Evolutionary conservation across 495 filamentous ascomycete genomes (phyloP).

Genomic region (Tuber melanosporum): DNA sequence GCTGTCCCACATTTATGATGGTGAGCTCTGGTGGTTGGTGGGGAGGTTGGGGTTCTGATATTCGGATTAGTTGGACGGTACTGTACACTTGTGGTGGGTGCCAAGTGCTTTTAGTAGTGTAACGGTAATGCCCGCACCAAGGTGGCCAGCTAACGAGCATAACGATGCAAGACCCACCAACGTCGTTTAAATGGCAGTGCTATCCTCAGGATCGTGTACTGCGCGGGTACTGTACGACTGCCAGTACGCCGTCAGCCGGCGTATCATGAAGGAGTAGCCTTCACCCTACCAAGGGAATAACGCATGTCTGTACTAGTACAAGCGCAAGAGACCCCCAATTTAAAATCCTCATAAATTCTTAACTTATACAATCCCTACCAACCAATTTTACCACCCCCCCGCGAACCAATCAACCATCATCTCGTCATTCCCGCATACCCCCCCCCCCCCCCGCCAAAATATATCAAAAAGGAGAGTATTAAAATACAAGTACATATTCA

Average conservation of each 20-base stretch:
- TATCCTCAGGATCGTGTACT: neutral
- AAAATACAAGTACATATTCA: neutral
- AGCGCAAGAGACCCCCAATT: neutral
- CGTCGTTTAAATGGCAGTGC: neutral
- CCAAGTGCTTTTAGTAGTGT: no score
- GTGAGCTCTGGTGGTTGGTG: no score
- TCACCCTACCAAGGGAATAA: no score
- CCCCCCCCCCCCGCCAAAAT: neutral
- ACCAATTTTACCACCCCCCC: neutral
- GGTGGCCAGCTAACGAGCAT: neutral
- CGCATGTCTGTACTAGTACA: neutral
- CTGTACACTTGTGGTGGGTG: no score
- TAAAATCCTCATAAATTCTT: conserved; percentile 2
- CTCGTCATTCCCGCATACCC: neutral
- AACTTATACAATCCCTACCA: neutral
- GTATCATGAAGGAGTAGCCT: neutral
- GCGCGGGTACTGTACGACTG: no score
- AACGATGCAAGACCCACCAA: neutral
- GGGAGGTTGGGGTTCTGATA: no score
- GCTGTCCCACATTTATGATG: no score
- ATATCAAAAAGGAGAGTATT: conserved; percentile 1
- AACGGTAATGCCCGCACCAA: no score
- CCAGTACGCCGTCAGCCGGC: no score
- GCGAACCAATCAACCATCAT: neutral
- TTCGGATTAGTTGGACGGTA: no score